A percentile compares a stretch with the other conserved stretches of the same genome.
phyloP scores from a whole-genome alignment of 129 eudicot genomes.

The Centrapalus pauciflorus region DNA sequence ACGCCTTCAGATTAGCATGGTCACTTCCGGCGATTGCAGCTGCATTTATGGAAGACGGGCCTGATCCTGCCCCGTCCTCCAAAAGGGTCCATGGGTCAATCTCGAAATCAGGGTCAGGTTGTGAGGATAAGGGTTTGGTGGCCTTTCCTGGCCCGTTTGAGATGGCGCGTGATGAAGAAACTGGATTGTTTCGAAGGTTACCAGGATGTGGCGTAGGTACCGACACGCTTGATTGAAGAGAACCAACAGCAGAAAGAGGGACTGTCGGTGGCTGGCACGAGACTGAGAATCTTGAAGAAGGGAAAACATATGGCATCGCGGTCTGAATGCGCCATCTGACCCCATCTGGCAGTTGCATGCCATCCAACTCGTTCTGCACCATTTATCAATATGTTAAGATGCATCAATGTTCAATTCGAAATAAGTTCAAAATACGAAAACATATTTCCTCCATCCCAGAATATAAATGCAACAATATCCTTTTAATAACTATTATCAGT shows the following conservation, averaged over 20 bases:
- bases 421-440: not conserved
- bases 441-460: too few relatives aligned
- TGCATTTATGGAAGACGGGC: slow-evolving; percentile 52
- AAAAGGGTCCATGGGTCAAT: slow-evolving; percentile 88
- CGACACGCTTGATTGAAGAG: slow-evolving; percentile 53
- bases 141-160: slow-evolving; percentile 51
- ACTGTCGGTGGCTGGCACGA: slow-evolving; percentile 74
- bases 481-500: too few relatives aligned
- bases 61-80: slow-evolving; percentile 84
- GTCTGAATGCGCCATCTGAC: slow-evolving; percentile 86
- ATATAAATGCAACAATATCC: too few relatives aligned
- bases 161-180: slow-evolving; percentile 39
- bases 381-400: not conserved
- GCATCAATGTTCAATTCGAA: not conserved
- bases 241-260: slow-evolving; percentile 39
- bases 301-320: slow-evolving; percentile 77
- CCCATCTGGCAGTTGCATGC: slow-evolving; percentile 70
- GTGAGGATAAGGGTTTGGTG: slow-evolving; percentile 40
- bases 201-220: slow-evolving; percentile 31
- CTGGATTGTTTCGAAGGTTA: slow-evolving; percentile 29
- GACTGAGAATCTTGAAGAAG: slow-evolving; percentile 35
- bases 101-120: slow-evolving; percentile 57
- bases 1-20: slow-evolving; percentile 68
- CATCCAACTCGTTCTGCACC: slow-evolving; percentile 87
- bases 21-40: slow-evolving; percentile 70